A percentile compares a stretch with the other conserved stretches of the same genome.
These are phyloP conservation scores for Margaritispora aquatica DNA, from an alignment of 495 filamentous ascomycete species.

Conservation along the genomic window DNA sequence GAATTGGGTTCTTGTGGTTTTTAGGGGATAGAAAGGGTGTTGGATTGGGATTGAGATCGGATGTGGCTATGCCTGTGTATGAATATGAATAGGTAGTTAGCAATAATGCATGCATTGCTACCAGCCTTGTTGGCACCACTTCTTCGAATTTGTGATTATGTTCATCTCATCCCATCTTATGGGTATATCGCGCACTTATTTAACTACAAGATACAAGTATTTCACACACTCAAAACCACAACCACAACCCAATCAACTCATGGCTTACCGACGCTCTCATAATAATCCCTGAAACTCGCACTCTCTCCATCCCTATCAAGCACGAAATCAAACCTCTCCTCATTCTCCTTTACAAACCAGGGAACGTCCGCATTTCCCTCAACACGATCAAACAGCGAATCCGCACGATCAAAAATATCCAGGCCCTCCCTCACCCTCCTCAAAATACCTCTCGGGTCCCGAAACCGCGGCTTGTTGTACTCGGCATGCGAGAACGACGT, in stretches of 20 bases:
- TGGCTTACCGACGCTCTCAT: neutral
- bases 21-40: no score
- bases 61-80: no score
- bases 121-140: no score
- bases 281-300: slow-evolving; percentile 29
- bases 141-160: no score
- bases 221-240: no score
- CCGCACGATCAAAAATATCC: slow-evolving; percentile 30
- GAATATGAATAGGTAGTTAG: no score
- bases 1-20: no score
- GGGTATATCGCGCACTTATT: no score
- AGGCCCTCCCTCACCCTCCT: slow-evolving; percentile 30
- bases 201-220: no score
- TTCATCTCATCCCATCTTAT: no score
- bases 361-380: slow-evolving; percentile 29
- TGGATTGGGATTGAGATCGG: no score
- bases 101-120: no score
- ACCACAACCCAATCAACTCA: neutral
- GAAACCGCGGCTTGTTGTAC: slow-evolving; percentile 27
- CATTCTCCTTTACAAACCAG: slow-evolving; percentile 20
- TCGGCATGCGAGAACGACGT: slow-evolving; percentile 32
- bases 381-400: slow-evolving; percentile 26
- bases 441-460: slow-evolving; percentile 27
- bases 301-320: slow-evolving; percentile 28
- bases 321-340: slow-evolving; percentile 26